Percentiles rank a stretch among this genome's conserved stretches.
These are phyloP conservation scores for Ziziphus jujuba DNA, from an alignment of 306 rosid genomes.

Conservation along the genomic window DNA sequence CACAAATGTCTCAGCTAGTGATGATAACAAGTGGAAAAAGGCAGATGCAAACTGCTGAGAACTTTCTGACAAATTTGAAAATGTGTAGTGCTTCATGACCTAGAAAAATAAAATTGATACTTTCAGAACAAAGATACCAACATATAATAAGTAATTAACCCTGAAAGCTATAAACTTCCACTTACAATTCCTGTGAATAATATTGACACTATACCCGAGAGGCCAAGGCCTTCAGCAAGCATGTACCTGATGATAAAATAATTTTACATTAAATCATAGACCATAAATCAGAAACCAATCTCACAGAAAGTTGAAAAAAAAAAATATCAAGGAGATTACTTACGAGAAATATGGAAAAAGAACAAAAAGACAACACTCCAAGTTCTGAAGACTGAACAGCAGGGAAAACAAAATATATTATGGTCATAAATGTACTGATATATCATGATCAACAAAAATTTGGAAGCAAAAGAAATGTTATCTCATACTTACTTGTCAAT, in stretches of 20 bases:
- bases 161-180: conserved; percentile 17
- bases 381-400: conserved; percentile 82
- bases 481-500: conserved; percentile 77
- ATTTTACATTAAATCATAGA: conserved; percentile 20
- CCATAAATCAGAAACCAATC: conserved; percentile 8
- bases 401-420: conserved; percentile 25
- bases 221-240: conserved; percentile 97
- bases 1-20: conserved; percentile 97
- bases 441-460: conserved; percentile 17
- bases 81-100: conserved; percentile 99
- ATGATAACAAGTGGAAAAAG: conserved; percentile 93
- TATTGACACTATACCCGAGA: conserved; percentile 96
- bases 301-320: conserved; percentile 11
- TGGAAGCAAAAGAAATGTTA: conserved; percentile 17
- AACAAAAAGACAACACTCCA: conserved; percentile 98
- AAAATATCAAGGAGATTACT: conserved; percentile 39
- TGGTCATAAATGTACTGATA: conserved; percentile 26
- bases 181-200: conserved; percentile 96
- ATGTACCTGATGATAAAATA: conserved; percentile 61
- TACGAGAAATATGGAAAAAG: conserved; percentile 99
- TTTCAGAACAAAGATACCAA: conserved; percentile 16
- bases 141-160: conserved; percentile 6
- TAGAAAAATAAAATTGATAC: conserved; percentile 36
- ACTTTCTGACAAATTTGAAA: conserved; percentile 85
- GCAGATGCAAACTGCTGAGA: conserved; percentile 89